Evolutionary conservation across 177 flowering plant genomes (phyloP).

Genomic region (Vitis hybrid): DNA sequence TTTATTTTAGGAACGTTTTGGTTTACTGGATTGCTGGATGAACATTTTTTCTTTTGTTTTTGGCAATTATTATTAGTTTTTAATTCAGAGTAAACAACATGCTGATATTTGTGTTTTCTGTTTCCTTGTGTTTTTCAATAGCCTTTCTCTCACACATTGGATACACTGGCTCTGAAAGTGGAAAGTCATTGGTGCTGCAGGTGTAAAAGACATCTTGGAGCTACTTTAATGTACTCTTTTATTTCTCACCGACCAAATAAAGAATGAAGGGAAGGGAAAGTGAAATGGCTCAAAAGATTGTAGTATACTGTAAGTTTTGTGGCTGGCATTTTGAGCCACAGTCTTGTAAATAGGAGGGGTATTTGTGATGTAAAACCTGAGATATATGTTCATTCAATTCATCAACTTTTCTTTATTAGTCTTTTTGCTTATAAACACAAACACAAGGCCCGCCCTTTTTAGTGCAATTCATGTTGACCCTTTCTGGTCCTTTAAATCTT

Average conservation of each 20-base stretch:
- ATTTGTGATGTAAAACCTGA: conserved; percentile 24
- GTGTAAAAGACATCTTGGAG: conserved; percentile 10
- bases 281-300: conserved; percentile 8
- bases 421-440: background rate
- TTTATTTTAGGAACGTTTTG: no score
- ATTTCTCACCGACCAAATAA: conserved; percentile 16
- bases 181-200: conserved; percentile 1
- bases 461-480: no score
- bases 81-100: no score
- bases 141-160: background rate
- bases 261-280: background rate
- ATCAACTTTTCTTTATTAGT: conserved; percentile 6
- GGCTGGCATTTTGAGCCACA: conserved; percentile 20
- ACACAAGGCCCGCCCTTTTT: no score
- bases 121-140: background rate
- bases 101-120: background rate
- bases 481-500: no score
- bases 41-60: background rate
- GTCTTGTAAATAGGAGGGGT: conserved; percentile 36
- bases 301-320: conserved; percentile 16
- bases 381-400: conserved; percentile 32
- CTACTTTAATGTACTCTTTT: background rate
- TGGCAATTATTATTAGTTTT: no score
- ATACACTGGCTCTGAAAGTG: background rate
- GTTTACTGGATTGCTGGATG: no score